Evolutionary conservation across 768 basidiomycete species (phyloP), one percentile per base, ranked within the genome.

Genomic region (Mycena crocata): DNA sequence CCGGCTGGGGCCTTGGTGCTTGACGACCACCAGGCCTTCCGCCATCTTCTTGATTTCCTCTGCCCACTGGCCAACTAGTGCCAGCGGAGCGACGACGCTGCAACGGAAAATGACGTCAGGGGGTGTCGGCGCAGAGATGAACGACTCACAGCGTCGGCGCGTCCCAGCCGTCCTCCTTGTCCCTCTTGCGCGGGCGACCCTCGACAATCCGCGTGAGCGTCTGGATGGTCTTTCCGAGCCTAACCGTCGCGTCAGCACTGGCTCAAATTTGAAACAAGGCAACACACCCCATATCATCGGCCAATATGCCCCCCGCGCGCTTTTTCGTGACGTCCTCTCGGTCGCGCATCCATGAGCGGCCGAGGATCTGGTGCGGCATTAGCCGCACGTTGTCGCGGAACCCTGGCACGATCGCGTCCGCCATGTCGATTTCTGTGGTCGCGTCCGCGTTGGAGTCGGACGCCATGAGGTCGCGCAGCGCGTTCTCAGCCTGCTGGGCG

Each of bases 11-110:
- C 97, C 98, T 50, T 98, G 95, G 75, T 99, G 96, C 57, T 93
- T 89, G 17, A 90, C 77, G 5, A 97, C 94, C 0, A 82, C 85
- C 8, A 97, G 80, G 2, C 83, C 83, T 4, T 84, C 82, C 0
- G 89, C 88, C 82, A 92, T 89, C 71, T 90, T 93, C 57, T 86
- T 77, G 49, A 95, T 89, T 76, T 99, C 97, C 10, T 87, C 83
- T 13, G 90, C 90, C 97, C 97, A 99, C 77, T 99, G 98, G 15
- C 87, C 86, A 58, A 98, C 89, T 15, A 99, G 87, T 17, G 93
- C 88, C 15, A 98, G 85, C 3, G 97, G 97, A 56, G 92, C 93
- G 32, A 98, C 82, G 39, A 99, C 92, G 21, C 97, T 96, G 69
- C 21, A 9, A 34, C 17, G 44, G 42, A 50, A n/a, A n/a, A 55